Base-by-base conservation (phyloP, 306 rosid species). In the Canavalia ensiformis region DNA sequence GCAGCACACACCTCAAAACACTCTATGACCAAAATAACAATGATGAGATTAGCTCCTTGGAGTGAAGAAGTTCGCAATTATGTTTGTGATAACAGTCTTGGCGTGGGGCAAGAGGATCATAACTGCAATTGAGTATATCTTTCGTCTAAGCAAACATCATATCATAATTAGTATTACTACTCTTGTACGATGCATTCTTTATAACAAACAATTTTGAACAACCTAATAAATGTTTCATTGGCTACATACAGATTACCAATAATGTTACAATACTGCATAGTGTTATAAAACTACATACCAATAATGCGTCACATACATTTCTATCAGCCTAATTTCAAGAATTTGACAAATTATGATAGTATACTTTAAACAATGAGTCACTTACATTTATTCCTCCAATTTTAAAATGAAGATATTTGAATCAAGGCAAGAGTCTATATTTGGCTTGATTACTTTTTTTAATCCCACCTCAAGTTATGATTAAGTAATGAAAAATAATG, bases 71-170 rank as follows among this genome's bases (percentile, higher is more conserved):
- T 25, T 50, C 0, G 63, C 4, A 35, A 71, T 71, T 33, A 71
- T 71, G 63, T 31, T 68, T 50, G 0, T 70, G 4, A 34, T 34
- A 3, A 8, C 29, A n/a, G 50, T 50, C 46, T 51, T 72, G 64
- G 76, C 50, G 63, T 72, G 64, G 64, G 50, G 7, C 18, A 51
- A 72, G 34, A 72, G 8, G 64, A 51, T 72, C 76, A 52, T 52
- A 34, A 35, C 35, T 6, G 18, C 13, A 7, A 72, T 71, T 7
- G 35, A 72, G 49, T n/a, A 72, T 18, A 49, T 4, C 13, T n/a
- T 52, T 72, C 2, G 25, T 52, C 35, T 34, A 72, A 72, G 63
- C 31, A 12, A 72, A 1, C 76, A 52, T 72, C 31, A 50, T 68
- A 25, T 4, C 51, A 66, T 66, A 42, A 41, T 66, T 29, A 29